Evolutionary conservation across 2,329 filamentous ascomycete genomes (phyloP), one percentile per base, ranked within the genome.

Genomic region (Neopestalotiopsis clavispora): DNA sequence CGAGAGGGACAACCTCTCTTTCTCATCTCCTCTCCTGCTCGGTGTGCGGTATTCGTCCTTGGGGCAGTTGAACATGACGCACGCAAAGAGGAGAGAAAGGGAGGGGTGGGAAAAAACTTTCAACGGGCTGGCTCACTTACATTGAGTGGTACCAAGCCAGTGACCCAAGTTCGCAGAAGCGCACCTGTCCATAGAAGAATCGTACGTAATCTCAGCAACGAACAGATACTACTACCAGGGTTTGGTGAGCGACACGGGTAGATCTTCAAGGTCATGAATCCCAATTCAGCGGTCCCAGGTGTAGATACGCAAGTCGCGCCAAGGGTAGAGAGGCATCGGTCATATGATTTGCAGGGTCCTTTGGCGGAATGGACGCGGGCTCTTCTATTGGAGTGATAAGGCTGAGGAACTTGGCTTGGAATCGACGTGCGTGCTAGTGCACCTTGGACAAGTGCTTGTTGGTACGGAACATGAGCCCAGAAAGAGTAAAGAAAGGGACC

Each of bases 301-400:
- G 13, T 6, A 52, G 45, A 17, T 52, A 52, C 45, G 45, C 45
- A 52, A 52, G n/a, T 52, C 45, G 45, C 45, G 45, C 45, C 45
- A 52, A 52, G 45, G 45, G 45, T 52, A 52, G 7, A 52, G 17
- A 52, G 45, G 20, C 45, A 20, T 52, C 17, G n/a, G 23, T 52
- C 45, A 52, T 52, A 52, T 52, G 45, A 52, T 52, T 52, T 52
- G 45, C 45, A 52, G 45, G 45, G 45, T n/a, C 45, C 45, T 30
- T 59, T n/a, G 57, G 17, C 30, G 57, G 23, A 59, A 14, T 59
- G 23, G 23, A 30, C 17, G 23, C 20, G 57, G 12, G 23, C 57
- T n/a, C 32, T 28, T 12, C 59, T 34, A 14, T 59, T 28, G 23
- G 13, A 34, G 57, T 59, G 57, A 40, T 62, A 62, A 62, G 59